Percentiles rank a stretch among this genome's conserved stretches.
Conservation (phyloP, 139 green algal species). For the Zygnema circumcarinatum region DNA sequence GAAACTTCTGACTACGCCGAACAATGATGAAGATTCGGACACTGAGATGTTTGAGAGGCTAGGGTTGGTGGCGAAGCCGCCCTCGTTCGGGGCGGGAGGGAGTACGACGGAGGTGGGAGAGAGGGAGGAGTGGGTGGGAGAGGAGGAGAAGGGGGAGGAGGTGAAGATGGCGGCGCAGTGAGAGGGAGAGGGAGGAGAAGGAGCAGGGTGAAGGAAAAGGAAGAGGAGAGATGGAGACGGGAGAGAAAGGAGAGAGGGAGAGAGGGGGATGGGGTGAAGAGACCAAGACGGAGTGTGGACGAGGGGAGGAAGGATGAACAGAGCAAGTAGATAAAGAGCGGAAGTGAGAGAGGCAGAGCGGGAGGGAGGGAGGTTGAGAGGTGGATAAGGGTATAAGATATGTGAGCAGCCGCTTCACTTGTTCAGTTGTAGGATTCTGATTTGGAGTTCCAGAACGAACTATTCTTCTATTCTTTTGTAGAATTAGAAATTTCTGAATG, state of each 20-base stretch:
- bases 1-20: conserved; percentile 96
- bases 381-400: no score
- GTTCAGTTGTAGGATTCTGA: no score
- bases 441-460: no score
- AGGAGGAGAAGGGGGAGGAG: neutral
- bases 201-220: neutral
- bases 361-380: no score
- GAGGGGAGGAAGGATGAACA: no score
- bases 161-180: neutral
- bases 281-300: no score
- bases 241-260: neutral
- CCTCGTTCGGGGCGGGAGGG: neutral
- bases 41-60: conserved; percentile 52
- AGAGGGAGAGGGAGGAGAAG: neutral
- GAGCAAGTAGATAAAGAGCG: no score
- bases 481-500: no score
- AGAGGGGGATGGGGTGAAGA: neutral
- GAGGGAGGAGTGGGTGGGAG: neutral
- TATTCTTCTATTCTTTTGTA: no score
- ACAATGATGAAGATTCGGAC: conserved; percentile 66
- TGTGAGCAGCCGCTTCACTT: no score
- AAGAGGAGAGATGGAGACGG: neutral
- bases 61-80: conserved; percentile 32
- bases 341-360: no score
- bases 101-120: neutral